Base-by-base conservation (phyloP, 305 asterid species). In the Fraxinus platypoda region DNA sequence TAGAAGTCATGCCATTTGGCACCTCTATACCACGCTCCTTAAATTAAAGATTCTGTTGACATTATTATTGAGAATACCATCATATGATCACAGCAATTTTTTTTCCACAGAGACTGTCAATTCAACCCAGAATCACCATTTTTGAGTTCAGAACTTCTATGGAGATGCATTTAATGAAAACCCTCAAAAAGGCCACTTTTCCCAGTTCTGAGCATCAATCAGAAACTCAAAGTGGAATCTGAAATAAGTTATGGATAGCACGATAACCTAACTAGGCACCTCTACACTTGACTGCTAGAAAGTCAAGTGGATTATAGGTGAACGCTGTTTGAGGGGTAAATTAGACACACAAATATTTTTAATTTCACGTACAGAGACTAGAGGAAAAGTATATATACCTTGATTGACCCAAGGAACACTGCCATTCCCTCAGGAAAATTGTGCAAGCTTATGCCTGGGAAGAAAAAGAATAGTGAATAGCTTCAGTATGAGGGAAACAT, bases 361-460 rank as follows among this genome's bases (percentile, higher is more conserved):
- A 23, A 28, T 68, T 28, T 68, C 74, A 26, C 3, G 6, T 28
- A 68, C 13, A 26, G 62, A 76, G 75, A 31, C 35, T 46, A 49
- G 17, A 37, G 19, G 23, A 49, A 49, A 49, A 15, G 62, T 49
- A 62, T 30, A 79, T 49, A 30, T 84, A 94, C 98, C 97, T 94
- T 94, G 64, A 92, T 83, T 76, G 98, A 94, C 78, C 98, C 98
- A 83, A 94, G 97, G 84, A 94, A 94, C 30, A 94, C 98, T 1
- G 97, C 97, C 98, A 94, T 94, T 87, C 97, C 98, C 85, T 94
- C 97, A 1, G 98, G 98, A 85, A 94, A 94, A 87, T 94, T 94
- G 87, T 94, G 98, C 91, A 94, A 86, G 87, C 98, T 94, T 87
- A 94, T 93, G 77, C 98, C 98, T 94, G 90, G 82, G 73, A 71